Percentiles rank a stretch among this genome's conserved stretches.
Evolutionary conservation across 2,329 filamentous ascomycete species (phyloP).

Genomic region (Corniculantispora saksenae): DNA sequence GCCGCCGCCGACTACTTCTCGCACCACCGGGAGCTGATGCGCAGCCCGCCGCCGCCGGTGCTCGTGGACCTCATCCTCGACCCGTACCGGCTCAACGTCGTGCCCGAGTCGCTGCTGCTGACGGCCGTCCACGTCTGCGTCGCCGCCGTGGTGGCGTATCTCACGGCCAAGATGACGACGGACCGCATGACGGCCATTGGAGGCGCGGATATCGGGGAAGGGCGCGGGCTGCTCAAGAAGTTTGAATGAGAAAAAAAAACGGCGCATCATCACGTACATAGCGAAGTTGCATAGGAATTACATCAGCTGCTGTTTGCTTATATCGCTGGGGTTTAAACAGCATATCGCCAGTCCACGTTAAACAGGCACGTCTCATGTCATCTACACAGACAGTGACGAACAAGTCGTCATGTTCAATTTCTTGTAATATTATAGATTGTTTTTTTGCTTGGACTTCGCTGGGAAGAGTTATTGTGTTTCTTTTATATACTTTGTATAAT

Average conservation of each 20-base stretch:
- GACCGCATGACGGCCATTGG: conserved; percentile 32
- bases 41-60: conserved; percentile 69
- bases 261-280: too few relatives aligned
- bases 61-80: conserved; percentile 82
- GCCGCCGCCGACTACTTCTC: conserved; percentile 86
- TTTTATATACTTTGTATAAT: neutral
- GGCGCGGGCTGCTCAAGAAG: conserved; percentile 39
- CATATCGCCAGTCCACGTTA: too few relatives aligned
- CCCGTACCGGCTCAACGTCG: conserved; percentile 75
- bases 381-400: too few relatives aligned
- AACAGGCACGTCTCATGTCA: too few relatives aligned
- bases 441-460: neutral
- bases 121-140: conserved; percentile 68
- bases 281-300: too few relatives aligned
- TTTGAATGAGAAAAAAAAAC: conserved; percentile 30
- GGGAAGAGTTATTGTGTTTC: too few relatives aligned
- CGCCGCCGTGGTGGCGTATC: conserved; percentile 54
- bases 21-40: conserved; percentile 73
- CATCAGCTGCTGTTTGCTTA: too few relatives aligned
- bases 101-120: conserved; percentile 76
- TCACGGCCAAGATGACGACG: conserved; percentile 41
- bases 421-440: too few relatives aligned
- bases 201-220: conserved; percentile 22
- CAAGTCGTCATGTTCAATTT: too few relatives aligned
- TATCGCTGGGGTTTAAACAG: too few relatives aligned